Evolutionary conservation across 1,284 basidiomycete species (phyloP).

Genomic region (Puccinia novopanici): DNA sequence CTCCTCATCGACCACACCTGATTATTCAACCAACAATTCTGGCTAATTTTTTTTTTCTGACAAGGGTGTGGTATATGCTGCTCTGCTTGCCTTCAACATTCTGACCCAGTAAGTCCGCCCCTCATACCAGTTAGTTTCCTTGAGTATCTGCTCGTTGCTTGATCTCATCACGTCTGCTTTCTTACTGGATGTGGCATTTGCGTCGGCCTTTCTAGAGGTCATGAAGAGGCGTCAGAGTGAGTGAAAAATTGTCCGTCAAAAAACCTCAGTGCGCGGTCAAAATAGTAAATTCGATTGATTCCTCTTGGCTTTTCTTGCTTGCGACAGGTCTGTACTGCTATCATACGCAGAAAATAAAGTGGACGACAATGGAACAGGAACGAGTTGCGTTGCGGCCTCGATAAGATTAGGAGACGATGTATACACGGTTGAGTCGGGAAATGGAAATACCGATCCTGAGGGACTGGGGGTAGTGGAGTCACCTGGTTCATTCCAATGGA

Average conservation of each 20-base stretch:
- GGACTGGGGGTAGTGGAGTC: not conserved
- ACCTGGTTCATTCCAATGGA: slow-evolving; percentile 43
- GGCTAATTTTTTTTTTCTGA: not conserved
- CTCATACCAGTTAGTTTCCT: not conserved
- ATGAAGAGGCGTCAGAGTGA: slow-evolving; percentile 20
- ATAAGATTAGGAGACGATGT: slow-evolving; percentile 29
- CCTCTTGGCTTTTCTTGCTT: not conserved
- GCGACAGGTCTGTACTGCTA: slow-evolving; percentile 34
- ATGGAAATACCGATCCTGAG: slow-evolving; percentile 8
- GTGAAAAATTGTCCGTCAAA: not conserved
- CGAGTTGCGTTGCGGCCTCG: slow-evolving; percentile 24
- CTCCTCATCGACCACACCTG: not conserved
- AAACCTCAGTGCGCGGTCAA: too few relatives aligned
- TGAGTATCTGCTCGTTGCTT: too few relatives aligned
- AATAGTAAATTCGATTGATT: too few relatives aligned
- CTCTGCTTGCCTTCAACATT: slow-evolving; percentile 29
- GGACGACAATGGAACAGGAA: slow-evolving; percentile 12
- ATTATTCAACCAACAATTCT: not conserved
- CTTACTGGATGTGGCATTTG: too few relatives aligned
- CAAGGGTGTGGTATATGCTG: slow-evolving; percentile 24
- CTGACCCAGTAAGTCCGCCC: slow-evolving; percentile 29
- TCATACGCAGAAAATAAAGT: slow-evolving; percentile 15
- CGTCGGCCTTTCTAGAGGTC: slow-evolving; percentile 10
- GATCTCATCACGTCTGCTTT: too few relatives aligned
- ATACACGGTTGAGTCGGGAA: slow-evolving; percentile 26